A percentile compares a stretch with the other conserved stretches of the same genome.
Evolutionary conservation across 148 eudicot species (phyloP).

Genomic region (Rhododendron mucronatum): DNA sequence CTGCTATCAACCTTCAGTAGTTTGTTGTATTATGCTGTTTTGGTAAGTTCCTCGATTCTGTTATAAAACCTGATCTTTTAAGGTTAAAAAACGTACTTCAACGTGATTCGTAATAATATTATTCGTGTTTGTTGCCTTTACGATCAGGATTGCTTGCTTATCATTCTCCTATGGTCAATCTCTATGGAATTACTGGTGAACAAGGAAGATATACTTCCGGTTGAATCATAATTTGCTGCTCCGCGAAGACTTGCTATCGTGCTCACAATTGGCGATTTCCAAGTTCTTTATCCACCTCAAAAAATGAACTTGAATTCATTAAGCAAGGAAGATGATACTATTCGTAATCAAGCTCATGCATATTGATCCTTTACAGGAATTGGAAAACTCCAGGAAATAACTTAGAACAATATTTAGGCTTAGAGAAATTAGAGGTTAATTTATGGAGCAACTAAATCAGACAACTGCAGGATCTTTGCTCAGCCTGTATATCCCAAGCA

Average conservation of each 20-base stretch:
- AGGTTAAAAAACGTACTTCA: not conserved
- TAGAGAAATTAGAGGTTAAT: not conserved
- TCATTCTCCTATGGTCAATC: not conserved
- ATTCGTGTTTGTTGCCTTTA: not conserved
- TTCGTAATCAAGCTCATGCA: not conserved
- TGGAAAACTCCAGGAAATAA: not conserved
- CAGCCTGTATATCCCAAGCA: not conserved
- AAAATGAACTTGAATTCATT: not conserved
- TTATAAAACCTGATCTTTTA: not conserved
- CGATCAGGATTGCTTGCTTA: not conserved
- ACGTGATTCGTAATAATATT: not conserved
- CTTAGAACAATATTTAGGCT: not conserved
- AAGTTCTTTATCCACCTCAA: not conserved
- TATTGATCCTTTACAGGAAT: not conserved
- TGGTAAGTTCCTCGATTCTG: not conserved
- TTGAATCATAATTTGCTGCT: not conserved
- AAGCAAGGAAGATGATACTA: not conserved
- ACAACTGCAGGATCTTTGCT: not conserved
- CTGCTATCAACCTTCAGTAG: not conserved
- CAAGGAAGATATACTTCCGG: not conserved
- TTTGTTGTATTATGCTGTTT: slow-evolving; percentile 1
- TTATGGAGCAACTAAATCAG: not conserved
- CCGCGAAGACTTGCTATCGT: not conserved
- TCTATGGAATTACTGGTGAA: not conserved
- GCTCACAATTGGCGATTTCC: not conserved